Evolutionary conservation across 2,329 filamentous ascomycete species (phyloP).

Genomic region (Colletotrichum musae): DNA sequence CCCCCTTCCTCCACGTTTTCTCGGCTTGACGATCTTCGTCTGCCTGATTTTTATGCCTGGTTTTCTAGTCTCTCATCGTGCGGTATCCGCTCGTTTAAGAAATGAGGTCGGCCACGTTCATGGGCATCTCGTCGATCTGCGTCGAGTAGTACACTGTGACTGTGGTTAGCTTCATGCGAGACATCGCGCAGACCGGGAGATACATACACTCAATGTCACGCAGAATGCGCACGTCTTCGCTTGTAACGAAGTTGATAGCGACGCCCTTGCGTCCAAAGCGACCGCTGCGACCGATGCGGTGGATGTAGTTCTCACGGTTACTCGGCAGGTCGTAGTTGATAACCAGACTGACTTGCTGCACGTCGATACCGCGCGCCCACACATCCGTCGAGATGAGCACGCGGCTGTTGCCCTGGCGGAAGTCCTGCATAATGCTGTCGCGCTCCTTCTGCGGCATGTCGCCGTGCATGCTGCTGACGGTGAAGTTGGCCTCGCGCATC

Average conservation of each 20-base stretch:
- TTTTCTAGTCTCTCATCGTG: not conserved
- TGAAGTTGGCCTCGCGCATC: constrained; percentile 99
- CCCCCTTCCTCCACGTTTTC: constrained; percentile 42
- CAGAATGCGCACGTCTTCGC: constrained; percentile 96
- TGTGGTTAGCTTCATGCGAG: constrained; percentile 56
- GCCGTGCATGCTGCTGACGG: constrained; percentile 98
- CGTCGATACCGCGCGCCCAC: constrained; percentile 98
- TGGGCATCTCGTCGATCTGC: constrained; percentile 98
- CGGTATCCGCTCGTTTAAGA: constrained; percentile 52
- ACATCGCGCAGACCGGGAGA: too few relatives aligned
- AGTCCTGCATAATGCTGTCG: constrained; percentile 99
- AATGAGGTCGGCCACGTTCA: constrained; percentile 84
- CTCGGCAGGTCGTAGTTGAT: constrained; percentile 99
- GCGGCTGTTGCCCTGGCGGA: constrained; percentile 94
- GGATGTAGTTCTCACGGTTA: constrained; percentile 99
- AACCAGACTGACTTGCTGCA: constrained; percentile 97
- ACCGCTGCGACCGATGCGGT: constrained; percentile 95
- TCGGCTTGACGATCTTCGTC: constrained; percentile 29
- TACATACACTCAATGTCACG: constrained; percentile 92
- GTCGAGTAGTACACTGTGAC: constrained; percentile 89
- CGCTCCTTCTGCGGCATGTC: constrained; percentile 99
- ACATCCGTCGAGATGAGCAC: constrained; percentile 98
- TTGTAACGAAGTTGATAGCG: constrained; percentile 99
- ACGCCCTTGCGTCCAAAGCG: constrained; percentile 98
- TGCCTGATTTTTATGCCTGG: not conserved